Percentiles rank a stretch among this genome's conserved stretches.
These are phyloP conservation scores for Discostella stelligera DNA, from an alignment of 352 stramenopile species.

Conservation along the genomic window DNA sequence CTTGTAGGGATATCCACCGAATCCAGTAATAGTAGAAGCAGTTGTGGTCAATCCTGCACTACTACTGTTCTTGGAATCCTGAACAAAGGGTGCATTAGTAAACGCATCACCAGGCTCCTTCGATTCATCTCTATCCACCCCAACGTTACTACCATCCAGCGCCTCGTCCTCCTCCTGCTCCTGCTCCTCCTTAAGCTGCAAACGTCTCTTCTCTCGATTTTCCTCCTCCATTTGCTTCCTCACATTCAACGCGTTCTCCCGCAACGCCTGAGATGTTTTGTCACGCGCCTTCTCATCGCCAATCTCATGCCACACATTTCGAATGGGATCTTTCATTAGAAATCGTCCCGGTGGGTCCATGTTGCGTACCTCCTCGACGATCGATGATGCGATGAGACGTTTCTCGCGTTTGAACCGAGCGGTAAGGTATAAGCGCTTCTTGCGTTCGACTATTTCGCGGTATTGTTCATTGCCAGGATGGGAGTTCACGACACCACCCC, in stretches of 20 bases:
- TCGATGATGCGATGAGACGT: slow-evolving; percentile 31
- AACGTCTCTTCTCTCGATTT: slow-evolving; percentile 43
- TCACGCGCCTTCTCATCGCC: slow-evolving; percentile 49
- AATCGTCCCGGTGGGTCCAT: slow-evolving; percentile 48
- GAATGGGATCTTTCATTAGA: slow-evolving; percentile 27
- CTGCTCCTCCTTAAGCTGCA: neutral
- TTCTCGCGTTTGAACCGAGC: slow-evolving; percentile 50
- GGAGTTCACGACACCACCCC: slow-evolving; percentile 53
- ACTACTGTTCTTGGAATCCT: too few species aligned
- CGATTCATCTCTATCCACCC: neutral
- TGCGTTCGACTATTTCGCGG: slow-evolving; percentile 35
- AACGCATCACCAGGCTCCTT: neutral
- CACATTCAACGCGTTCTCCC: slow-evolving; percentile 60
- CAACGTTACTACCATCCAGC: slow-evolving; percentile 2
- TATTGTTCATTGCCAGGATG: slow-evolving; percentile 49
- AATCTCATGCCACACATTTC: slow-evolving; percentile 34
- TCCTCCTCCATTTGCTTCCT: slow-evolving; percentile 73
- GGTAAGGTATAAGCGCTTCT: slow-evolving; percentile 42
- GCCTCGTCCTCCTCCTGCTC: neutral
- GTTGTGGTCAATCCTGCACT: too few species aligned
- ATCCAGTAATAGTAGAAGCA: neutral
- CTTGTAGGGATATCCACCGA: slow-evolving; percentile 21
- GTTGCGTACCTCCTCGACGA: slow-evolving; percentile 45
- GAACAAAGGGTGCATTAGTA: neutral
- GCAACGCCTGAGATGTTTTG: slow-evolving; percentile 47